Evolutionary conservation across 768 basidiomycete genomes (phyloP).

Genomic region (Suillus decipiens): DNA sequence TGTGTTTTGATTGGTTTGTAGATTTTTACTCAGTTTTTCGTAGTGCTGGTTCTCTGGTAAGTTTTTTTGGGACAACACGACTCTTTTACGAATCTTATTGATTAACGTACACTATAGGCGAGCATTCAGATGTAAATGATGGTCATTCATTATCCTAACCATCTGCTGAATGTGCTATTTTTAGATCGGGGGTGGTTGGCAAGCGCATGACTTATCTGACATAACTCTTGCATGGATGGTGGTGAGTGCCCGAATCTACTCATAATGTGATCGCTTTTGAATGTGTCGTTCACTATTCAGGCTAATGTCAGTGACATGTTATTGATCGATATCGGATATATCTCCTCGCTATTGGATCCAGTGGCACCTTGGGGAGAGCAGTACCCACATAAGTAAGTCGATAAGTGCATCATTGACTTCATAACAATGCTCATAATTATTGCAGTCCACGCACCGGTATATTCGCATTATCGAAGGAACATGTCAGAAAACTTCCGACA

Average conservation of each 20-base stretch:
- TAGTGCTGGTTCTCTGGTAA: constrained; percentile 75
- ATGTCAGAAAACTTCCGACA: constrained; percentile 51
- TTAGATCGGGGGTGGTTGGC: constrained; percentile 76
- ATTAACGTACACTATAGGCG: constrained; percentile 24
- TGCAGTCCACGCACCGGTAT: constrained; percentile 55
- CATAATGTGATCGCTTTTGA: neutral
- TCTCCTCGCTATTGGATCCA: constrained; percentile 51
- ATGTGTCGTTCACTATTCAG: constrained; percentile 30
- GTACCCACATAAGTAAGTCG: constrained; percentile 60
- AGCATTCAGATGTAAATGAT: constrained; percentile 26
- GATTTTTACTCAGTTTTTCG: neutral
- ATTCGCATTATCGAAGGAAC: constrained; percentile 46
- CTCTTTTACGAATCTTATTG: neutral
- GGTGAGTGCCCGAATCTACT: constrained; percentile 37
- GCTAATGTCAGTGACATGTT: constrained; percentile 58
- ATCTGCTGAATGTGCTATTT: neutral
- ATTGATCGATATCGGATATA: constrained; percentile 56
- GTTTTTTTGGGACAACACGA: constrained; percentile 14
- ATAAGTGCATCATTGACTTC: neutral
- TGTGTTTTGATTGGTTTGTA: neutral
- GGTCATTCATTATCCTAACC: constrained; percentile 5
- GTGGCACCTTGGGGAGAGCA: constrained; percentile 62
- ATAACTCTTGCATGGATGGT: constrained; percentile 66
- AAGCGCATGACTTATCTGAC: constrained; percentile 68
- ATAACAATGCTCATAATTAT: constrained; percentile 3